Evolutionary conservation across 176 grass and related monocot species (phyloP).

Genomic region (Phoenix roebelenii): DNA sequence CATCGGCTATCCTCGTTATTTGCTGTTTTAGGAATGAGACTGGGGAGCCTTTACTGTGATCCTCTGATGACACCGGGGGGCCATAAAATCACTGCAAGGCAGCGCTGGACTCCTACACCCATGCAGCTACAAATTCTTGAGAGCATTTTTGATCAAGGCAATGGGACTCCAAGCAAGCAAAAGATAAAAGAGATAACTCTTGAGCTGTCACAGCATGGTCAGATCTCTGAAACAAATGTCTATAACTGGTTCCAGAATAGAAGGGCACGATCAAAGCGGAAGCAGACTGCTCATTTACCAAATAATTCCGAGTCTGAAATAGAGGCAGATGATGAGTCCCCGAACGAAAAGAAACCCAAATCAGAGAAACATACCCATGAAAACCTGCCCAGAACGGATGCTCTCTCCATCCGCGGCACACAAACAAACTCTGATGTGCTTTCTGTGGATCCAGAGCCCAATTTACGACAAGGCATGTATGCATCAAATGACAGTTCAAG

Average conservation of each 20-base stretch:
- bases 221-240: slow-evolving; percentile 12
- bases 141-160: slow-evolving; percentile 8
- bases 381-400: not conserved
- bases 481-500: slow-evolving; percentile 37
- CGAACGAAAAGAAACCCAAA: not conserved
- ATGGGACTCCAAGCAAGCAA: slow-evolving; percentile 15
- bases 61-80: not conserved
- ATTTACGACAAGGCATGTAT: slow-evolving; percentile 38
- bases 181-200: slow-evolving; percentile 13
- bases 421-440: slow-evolving; percentile 39
- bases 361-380: not conserved
- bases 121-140: slow-evolving; percentile 22
- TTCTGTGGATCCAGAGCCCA: slow-evolving; percentile 26
- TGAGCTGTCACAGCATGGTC: slow-evolving; percentile 11
- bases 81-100: not conserved
- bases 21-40: slow-evolving; percentile 2
- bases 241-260: slow-evolving; percentile 23
- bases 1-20: not conserved
- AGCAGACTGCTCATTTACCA: slow-evolving; percentile 1
- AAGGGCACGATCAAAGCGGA: slow-evolving; percentile 11
- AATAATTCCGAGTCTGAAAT: slow-evolving; percentile 4
- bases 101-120: slow-evolving; percentile 10
- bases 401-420: slow-evolving; percentile 1
- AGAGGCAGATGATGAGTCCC: slow-evolving; percentile 8
- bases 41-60: slow-evolving; percentile 1